Evolutionary conservation across 345 rosid species (phyloP).

Genomic region (Cardamine chenopodiifolia): DNA sequence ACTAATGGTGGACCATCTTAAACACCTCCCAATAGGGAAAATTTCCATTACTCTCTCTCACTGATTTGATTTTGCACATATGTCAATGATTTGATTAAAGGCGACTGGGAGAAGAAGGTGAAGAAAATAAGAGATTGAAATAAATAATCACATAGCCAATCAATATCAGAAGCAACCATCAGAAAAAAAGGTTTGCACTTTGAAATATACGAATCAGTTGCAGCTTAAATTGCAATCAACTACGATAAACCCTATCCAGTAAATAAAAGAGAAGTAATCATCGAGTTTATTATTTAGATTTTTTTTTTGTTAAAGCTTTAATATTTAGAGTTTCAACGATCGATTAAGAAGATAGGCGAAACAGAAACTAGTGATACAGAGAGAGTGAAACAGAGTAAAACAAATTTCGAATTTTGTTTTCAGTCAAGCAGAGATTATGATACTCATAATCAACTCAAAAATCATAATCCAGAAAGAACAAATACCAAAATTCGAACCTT

Average conservation of each 20-base stretch:
- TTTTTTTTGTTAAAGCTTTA: too few species aligned
- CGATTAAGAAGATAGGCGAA: neutral
- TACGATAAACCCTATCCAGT: neutral
- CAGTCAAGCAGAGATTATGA: neutral
- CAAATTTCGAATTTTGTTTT: neutral
- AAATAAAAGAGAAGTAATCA: neutral
- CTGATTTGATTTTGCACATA: conserved; percentile 31
- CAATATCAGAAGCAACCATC: neutral
- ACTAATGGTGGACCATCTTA: conserved; percentile 47
- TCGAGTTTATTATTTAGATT: neutral
- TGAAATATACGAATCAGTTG: neutral
- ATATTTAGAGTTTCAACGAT: conserved; percentile 6
- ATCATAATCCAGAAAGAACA: neutral
- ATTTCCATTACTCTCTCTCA: neutral
- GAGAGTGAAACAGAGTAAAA: neutral
- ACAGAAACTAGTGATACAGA: neutral
- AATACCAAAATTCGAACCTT: conserved; percentile 21
- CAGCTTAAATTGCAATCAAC: conserved; percentile 2
- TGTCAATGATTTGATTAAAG: conserved; percentile 28
- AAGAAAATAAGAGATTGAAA: conserved; percentile 3
- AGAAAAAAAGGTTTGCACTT: neutral
- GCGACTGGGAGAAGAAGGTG: conserved; percentile 19
- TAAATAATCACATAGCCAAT: neutral
- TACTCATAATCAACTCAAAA: neutral
- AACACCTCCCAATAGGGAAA: conserved; percentile 32